phyloP scores from a whole-genome alignment of 192 early-diverging fungal species.

The Coemansia sp. region DNA sequence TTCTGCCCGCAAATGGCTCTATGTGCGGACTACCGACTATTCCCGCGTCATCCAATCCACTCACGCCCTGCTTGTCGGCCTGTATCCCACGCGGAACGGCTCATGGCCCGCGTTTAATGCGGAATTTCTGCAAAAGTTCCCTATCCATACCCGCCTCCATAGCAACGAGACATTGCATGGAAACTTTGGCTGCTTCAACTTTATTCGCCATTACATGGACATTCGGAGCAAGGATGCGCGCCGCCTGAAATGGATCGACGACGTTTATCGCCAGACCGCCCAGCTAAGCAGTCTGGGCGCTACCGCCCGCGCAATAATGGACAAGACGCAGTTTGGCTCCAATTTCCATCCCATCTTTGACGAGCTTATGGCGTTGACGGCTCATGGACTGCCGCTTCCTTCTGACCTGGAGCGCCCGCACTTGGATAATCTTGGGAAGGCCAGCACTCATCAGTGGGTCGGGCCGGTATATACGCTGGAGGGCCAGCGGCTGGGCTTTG shows the following conservation, averaged over 20 bases:
- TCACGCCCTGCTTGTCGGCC: constrained; percentile 58
- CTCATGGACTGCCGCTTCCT: constrained; percentile 36
- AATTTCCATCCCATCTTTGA: constrained; percentile 41
- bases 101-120: constrained; percentile 14
- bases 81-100: constrained; percentile 36
- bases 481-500: constrained; percentile 38
- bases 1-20: constrained; percentile 35
- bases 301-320: constrained; percentile 9
- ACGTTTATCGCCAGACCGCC: constrained; percentile 28
- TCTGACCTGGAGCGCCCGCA: constrained; percentile 12
- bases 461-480: not conserved
- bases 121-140: constrained; percentile 17
- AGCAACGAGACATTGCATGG: constrained; percentile 34
- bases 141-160: constrained; percentile 27
- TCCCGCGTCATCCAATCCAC: constrained; percentile 64
- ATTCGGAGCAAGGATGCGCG: not conserved
- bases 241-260: constrained; percentile 27
- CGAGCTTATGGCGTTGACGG: constrained; percentile 29
- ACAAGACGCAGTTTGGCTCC: constrained; percentile 17
- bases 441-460: constrained; percentile 32
- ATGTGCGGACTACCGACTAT: constrained; percentile 61
- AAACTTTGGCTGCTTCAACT: constrained; percentile 39
- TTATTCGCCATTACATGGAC: constrained; percentile 22
- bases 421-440: constrained; percentile 20
- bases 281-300: constrained; percentile 28